Conservation (phyloP, 2,329 filamentous ascomycete species). For the Fusarium sacchari region DNA sequence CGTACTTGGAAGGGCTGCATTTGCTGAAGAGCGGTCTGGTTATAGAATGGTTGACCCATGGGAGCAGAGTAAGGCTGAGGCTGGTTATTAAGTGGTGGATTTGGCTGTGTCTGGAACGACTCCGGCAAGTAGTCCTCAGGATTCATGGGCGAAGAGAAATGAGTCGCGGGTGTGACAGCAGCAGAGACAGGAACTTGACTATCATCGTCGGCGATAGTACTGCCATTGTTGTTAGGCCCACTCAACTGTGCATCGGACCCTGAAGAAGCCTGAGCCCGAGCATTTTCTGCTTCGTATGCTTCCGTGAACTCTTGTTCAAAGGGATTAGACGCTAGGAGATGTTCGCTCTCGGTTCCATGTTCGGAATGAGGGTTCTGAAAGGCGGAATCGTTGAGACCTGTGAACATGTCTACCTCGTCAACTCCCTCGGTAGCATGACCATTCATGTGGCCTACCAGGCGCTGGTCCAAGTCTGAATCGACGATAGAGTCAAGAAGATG, state of each 20-base stretch:
- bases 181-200: not conserved
- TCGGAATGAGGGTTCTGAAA: not conserved
- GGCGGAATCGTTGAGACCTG: fast-evolving
- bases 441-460: not conserved
- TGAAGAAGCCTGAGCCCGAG: not conserved
- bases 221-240: not conserved
- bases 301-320: not conserved
- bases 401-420: not conserved
- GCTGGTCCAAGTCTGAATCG: fast-evolving
- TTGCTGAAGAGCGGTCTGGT: not conserved
- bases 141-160: not conserved
- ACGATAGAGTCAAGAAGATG: not conserved
- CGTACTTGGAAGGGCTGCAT: not conserved
- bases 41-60: not conserved
- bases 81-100: not conserved
- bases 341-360: fast-evolving
- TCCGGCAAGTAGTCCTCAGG: not conserved
- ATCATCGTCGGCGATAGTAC: not conserved
- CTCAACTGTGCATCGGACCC: not conserved
- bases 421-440: not conserved
- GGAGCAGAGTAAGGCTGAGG: not conserved
- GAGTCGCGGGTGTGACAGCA: not conserved
- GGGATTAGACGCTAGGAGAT: not conserved
- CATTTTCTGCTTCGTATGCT: not conserved
- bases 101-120: not conserved